Evolutionary conservation across 164 flowering plant genomes (phyloP), one percentile per base, ranked within the genome.

Genomic region (Tinospora cordifolia): DNA sequence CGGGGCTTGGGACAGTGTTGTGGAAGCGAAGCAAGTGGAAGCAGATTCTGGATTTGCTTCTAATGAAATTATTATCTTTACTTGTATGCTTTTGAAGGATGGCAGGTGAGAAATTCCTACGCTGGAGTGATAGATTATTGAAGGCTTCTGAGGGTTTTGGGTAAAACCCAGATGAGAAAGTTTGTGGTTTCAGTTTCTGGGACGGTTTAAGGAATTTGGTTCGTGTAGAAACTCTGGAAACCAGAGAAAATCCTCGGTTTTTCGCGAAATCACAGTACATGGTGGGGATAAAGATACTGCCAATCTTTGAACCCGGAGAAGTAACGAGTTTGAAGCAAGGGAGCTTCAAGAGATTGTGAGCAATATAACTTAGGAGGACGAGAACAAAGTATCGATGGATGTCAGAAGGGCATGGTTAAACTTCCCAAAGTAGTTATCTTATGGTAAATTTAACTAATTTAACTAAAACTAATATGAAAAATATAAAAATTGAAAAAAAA

Each of bases 201-300:
- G 76, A 68, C 36, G 73, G 68, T 63, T 71, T 74, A 14, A 72
- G 67, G 78, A 77, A 76, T 44, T 49, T 68, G 71, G 84, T 79
- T 41, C 54, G 69, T 12, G 84, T 72, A 57, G 84, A 87, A 72
- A 83, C 79, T 78, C 85, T 83, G n/a, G 81, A 70, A 47, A 84
- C 83, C 65, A 82, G 36, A 15, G 91, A 84, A 69, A 86, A 75
- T 41, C 80, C 79, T 15, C 83, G 83, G 62, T 70, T 66, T 72
- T 79, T 87, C 12, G 86, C 62, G 11, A 84, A 63, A 75, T 80
- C 84, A 71, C 85, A 82, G 80, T 78, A 81, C 88, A 86, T 84
- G 65, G 65, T 79, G 9, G 39, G 10, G n/a, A 19, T 14, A 3
- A 51, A 39, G 40, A 19, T 6, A 34, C 12, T 24, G 9, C 40